phyloP scores from a whole-genome alignment of 352 stramenopile genomes.

The Phytophthora hybrid region DNA sequence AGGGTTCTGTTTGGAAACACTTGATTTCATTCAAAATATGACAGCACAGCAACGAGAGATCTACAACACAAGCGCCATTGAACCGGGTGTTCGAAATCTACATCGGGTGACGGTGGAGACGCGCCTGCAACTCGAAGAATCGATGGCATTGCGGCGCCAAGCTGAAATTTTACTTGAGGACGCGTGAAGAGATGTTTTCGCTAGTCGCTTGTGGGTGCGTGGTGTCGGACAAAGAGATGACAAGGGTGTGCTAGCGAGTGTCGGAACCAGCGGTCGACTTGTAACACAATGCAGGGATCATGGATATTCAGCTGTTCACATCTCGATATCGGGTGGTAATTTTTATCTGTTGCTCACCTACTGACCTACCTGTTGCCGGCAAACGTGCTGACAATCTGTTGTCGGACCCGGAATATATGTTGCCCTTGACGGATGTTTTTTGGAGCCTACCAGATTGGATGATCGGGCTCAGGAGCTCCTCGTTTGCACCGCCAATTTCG shows the following conservation, averaged over 20 bases:
- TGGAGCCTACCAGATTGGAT: too few species aligned
- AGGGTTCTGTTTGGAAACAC: conserved; percentile 16
- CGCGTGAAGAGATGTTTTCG: neutral
- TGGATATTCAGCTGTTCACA: conserved; percentile 22
- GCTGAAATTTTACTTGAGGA: conserved; percentile 18
- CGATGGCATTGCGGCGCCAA: conserved; percentile 24
- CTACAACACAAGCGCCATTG: neutral
- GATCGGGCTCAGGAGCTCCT: too few species aligned
- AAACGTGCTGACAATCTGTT: too few species aligned
- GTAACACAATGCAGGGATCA: neutral
- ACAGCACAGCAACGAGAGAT: conserved; percentile 21
- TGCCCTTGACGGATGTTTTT: too few species aligned
- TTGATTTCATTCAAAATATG: conserved; percentile 26
- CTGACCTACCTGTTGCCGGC: too few species aligned
- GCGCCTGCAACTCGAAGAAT: conserved; percentile 35
- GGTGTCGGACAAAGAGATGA: neutral
- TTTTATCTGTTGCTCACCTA: too few species aligned
- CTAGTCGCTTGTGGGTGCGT: neutral
- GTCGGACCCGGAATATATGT: too few species aligned
- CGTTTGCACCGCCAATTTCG: too few species aligned
- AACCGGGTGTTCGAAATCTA: conserved; percentile 10
- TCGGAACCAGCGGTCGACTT: too few species aligned
- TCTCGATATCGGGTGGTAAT: too few species aligned
- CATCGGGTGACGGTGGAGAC: conserved; percentile 15
- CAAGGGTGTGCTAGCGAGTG: neutral